A percentile compares a stretch with the other conserved stretches of the same genome.
phyloP scores from a whole-genome alignment of 441 rosid species.

The Erysimum cheiri region DNA sequence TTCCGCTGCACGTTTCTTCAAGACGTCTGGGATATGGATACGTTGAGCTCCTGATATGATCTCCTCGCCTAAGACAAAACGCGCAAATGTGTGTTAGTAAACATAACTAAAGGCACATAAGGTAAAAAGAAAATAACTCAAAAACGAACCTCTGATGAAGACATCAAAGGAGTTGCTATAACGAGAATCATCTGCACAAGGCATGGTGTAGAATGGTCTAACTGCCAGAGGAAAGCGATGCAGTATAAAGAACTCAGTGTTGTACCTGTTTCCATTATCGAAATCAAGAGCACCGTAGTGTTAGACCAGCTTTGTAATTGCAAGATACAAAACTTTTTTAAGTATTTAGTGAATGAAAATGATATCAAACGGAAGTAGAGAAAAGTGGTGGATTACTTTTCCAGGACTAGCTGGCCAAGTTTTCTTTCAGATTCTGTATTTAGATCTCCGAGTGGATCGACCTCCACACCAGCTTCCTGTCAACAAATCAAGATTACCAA shows the following conservation, averaged over 20 bases:
- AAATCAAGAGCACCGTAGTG: neutral
- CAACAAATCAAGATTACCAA: slow-evolving; percentile 23
- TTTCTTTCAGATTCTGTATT: slow-evolving; percentile 89
- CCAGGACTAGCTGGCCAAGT: slow-evolving; percentile 82
- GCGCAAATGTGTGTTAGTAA: neutral
- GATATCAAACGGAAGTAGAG: neutral
- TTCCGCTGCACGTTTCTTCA: slow-evolving; percentile 75
- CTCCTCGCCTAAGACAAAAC: slow-evolving; percentile 72
- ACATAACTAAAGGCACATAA: neutral
- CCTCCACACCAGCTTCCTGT: slow-evolving; percentile 85
- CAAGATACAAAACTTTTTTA: neutral
- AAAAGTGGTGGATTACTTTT: slow-evolving; percentile 57
- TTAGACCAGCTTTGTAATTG: neutral
- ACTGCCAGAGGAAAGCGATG: slow-evolving; percentile 81
- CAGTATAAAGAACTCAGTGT: slow-evolving; percentile 85
- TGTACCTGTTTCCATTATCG: slow-evolving; percentile 53
- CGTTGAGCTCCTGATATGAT: slow-evolving; percentile 97
- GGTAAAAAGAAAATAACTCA: slow-evolving; percentile 12
- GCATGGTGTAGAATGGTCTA: slow-evolving; percentile 96
- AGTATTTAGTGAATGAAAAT: neutral
- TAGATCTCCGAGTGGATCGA: slow-evolving; percentile 90
- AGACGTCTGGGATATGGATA: slow-evolving; percentile 74
- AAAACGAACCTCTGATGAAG: slow-evolving; percentile 76
- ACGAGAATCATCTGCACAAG: slow-evolving; percentile 68
- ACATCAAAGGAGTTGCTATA: slow-evolving; percentile 97